phyloP scores from a whole-genome alignment of 139 green algal genomes.

The Chlorella vulgaris region DNA sequence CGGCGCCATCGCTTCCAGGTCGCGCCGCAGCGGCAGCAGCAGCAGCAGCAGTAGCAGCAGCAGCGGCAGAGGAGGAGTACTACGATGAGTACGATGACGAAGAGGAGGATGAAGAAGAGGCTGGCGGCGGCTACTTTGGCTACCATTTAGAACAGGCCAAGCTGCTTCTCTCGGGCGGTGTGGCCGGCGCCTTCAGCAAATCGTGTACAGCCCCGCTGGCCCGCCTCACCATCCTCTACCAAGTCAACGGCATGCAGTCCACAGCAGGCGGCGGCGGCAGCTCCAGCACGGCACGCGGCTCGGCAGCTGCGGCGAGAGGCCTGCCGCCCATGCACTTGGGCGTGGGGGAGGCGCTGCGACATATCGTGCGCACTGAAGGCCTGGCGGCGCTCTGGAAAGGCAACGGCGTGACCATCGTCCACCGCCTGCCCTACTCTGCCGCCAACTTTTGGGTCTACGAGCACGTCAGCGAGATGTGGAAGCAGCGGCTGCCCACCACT shows the following conservation, averaged over 20 bases:
- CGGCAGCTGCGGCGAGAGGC: neutral
- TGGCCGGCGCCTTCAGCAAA: slow-evolving; percentile 92
- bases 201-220: slow-evolving; percentile 88
- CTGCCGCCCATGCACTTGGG: neutral
- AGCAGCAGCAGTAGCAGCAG: no score
- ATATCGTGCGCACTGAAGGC: slow-evolving; percentile 76
- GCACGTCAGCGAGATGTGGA: slow-evolving; percentile 53
- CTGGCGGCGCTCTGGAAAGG: slow-evolving; percentile 89
- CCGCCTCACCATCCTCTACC: slow-evolving; percentile 95
- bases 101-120: slow-evolving; percentile 2
- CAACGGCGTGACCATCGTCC: slow-evolving; percentile 87
- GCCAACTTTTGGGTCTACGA: slow-evolving; percentile 97
- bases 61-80: no score
- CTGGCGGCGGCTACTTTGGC: neutral
- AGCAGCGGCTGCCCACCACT: slow-evolving; percentile 20
- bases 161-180: slow-evolving; percentile 78
- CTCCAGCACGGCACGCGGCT: no score
- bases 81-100: neutral
- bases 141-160: slow-evolving; percentile 52
- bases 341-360: slow-evolving; percentile 44
- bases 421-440: slow-evolving; percentile 95
- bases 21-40: neutral
- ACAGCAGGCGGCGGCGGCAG: neutral
- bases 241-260: slow-evolving; percentile 50
- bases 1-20: no score